Evolutionary conservation across 2,329 filamentous ascomycete genomes (phyloP), one percentile per base, ranked within the genome.

Genomic region (Passalora sequoiae): DNA sequence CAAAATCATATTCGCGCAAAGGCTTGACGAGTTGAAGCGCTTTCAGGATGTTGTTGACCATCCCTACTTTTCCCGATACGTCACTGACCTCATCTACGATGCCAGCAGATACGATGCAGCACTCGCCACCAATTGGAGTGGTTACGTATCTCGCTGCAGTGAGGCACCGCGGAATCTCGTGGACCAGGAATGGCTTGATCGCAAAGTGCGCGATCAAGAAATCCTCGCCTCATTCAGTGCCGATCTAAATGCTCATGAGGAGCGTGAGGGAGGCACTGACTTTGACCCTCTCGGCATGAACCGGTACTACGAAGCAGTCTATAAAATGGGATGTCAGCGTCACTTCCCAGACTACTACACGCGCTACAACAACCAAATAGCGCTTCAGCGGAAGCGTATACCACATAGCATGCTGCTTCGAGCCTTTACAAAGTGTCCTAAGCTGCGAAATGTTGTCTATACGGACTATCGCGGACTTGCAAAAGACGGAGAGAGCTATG

Each of bases 21-120:
- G 50, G 4, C 29, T 43, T n/a, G 37, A 46, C 12, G 35, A 30
- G 9, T 21, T 50, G 15, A 31, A 33, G 3, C 40, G 40, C 19
- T 13, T 50, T 1, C 19, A 35, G 2, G 44, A 53, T 15, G 17
- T 53, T 0, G n/a, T 49, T 6, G 28, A 53, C 15, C 45, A 49
- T 20, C 42, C 44, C 2, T 50, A 47, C 40, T 53, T 53, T 21
- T 28, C 35, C 31, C 17, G 36, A 22, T 25, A 46, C 41, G 45
- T 53, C 5, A 46, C 41, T 9, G 27, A 39, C 6, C 25, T 50
- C 10, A 22, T 53, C 15, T 49, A 42, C 13, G 47, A 53, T 38
- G 36, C 46, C 4, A 53, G 50, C 33, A 29, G 24, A n/a, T 53
- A 48, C 37, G 24, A 21, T 6, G 32, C 13, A 6, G 3, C 7